Evolutionary conservation across 305 asterid species (phyloP), one percentile per base, ranked within the genome.

Genomic region (Fraxinus velutina): DNA sequence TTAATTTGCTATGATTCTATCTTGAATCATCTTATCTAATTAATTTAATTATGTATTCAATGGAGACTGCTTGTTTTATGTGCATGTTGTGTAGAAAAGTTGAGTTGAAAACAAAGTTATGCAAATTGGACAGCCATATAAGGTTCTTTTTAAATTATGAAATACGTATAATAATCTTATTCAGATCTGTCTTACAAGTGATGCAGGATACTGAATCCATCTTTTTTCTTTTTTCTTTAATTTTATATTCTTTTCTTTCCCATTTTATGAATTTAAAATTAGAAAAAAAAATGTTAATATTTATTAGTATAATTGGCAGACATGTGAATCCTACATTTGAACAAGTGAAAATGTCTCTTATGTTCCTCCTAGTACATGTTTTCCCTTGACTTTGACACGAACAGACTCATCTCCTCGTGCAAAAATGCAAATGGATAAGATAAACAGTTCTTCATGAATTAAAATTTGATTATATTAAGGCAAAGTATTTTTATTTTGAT

Each of bases 121-220:
- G 66, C 66, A 55, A 55, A 55, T 10, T 68, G 74, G 17, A 68
- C 37, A 27, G 17, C 74, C 73, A 68, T 68, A 29, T 4, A 12
- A 32, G 37, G 74, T 68, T 29, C 74, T 68, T 68, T 24, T 68
- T 68, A 68, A 9, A 68, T 68, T 29, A 27, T 68, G 74, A 22
- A 24, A 24, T 57, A 60, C 84, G 76, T 84, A 80, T 73, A 84
- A 79, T 81, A 81, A 84, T 82, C 73, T 27, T 55, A 22, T 50
- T 82, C 86, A 88, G 87, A 86, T 86, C 91, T 86, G 83, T 79
- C 79, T 76, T 87, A 83, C 81, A 86, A 47, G 81, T 73, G 83
- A 73, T 84, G 80, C 81, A 64, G 29, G 78, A 83, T 81, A 73
- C 47, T 8, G 33, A 62, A 78, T 74, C 82, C 68, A 30, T 78